A percentile compares a stretch with the other conserved stretches of the same genome.
Conservation (phyloP, 257 asterid species). For the Salvia rosmarinus region DNA sequence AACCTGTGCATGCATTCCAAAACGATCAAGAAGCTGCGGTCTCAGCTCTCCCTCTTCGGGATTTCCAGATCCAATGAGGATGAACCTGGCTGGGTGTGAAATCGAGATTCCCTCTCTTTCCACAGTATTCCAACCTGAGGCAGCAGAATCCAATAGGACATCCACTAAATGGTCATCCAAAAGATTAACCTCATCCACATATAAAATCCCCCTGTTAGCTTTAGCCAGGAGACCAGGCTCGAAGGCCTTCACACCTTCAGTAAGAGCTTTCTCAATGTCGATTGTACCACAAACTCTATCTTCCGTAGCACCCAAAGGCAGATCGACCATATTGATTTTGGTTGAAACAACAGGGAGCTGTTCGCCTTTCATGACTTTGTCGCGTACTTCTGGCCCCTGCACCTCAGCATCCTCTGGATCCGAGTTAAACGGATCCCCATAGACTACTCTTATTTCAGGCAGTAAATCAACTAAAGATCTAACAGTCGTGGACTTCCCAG, state of each 20-base stretch:
- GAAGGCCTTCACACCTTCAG: constrained; percentile 93
- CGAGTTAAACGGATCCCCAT: constrained; percentile 87
- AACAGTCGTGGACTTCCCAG: constrained; percentile 92
- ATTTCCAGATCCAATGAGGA: constrained; percentile 91
- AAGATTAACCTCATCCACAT: constrained; percentile 94
- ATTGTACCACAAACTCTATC: constrained; percentile 96
- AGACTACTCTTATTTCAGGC: constrained; percentile 75
- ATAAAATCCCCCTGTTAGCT: constrained; percentile 89
- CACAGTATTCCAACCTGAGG: constrained; percentile 99
- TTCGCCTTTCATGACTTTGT: constrained; percentile 57
- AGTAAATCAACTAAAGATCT: constrained; percentile 85
- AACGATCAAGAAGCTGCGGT: constrained; percentile 96
- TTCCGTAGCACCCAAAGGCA: constrained; percentile 93
- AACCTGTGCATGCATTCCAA: constrained; percentile 98
- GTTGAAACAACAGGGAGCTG: constrained; percentile 51
- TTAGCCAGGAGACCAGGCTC: constrained; percentile 97
- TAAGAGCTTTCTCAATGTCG: constrained; percentile 91
- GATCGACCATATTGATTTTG: constrained; percentile 90
- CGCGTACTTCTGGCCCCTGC: constrained; percentile 81
- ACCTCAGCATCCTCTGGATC: constrained; percentile 92
- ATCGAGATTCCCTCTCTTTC: constrained; percentile 96
- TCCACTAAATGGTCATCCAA: constrained; percentile 95
- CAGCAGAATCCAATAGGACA: constrained; percentile 90
- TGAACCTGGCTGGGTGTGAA: constrained; percentile 92
- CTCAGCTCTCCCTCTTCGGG: constrained; percentile 97